Evolutionary conservation across 2,329 filamentous ascomycete genomes (phyloP).

Genomic region (Metarhizium anisopliae): DNA sequence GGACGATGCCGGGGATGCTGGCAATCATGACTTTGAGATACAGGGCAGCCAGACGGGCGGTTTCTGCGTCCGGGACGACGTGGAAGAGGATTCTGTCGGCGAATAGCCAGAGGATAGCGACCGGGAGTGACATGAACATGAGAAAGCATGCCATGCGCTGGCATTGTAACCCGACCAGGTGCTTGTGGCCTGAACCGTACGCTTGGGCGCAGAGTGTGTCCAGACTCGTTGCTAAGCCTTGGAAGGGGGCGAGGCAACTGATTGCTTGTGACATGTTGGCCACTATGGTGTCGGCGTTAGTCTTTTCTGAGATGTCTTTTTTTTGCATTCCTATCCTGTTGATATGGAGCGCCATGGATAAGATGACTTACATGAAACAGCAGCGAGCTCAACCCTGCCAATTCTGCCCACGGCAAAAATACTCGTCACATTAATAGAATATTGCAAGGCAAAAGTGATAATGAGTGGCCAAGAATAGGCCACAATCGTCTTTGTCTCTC

Average conservation of each 20-base stretch:
- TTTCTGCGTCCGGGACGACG: constrained; percentile 42
- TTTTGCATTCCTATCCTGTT: background rate
- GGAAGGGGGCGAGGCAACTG: constrained; percentile 66
- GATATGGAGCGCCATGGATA: background rate
- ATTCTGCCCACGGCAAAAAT: constrained; percentile 72
- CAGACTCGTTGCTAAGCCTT: constrained; percentile 79
- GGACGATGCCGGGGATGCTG: constrained; percentile 66
- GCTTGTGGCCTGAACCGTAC: constrained; percentile 83
- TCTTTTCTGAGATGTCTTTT: background rate
- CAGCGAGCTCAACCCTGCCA: constrained; percentile 50
- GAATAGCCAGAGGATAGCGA: constrained; percentile 61
- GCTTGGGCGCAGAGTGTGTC: constrained; percentile 93
- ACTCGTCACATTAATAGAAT: constrained; percentile 74
- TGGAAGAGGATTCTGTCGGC: constrained; percentile 54
- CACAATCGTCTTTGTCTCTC: constrained; percentile 74
- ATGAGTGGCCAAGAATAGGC: constrained; percentile 64
- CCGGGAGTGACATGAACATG: constrained; percentile 61
- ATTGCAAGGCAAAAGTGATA: constrained; percentile 66
- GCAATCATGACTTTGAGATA: constrained; percentile 66
- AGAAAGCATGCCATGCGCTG: constrained; percentile 77
- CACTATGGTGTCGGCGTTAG: constrained; percentile 14
- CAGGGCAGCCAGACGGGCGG: constrained; percentile 57
- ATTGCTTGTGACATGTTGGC: constrained; percentile 73
- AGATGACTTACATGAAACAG: constrained; percentile 29
- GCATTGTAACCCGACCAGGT: constrained; percentile 75